A percentile compares a stretch with the other conserved stretches of the same genome.
phyloP scores from a whole-genome alignment of 306 rosid genomes.

The Quercus robur region DNA sequence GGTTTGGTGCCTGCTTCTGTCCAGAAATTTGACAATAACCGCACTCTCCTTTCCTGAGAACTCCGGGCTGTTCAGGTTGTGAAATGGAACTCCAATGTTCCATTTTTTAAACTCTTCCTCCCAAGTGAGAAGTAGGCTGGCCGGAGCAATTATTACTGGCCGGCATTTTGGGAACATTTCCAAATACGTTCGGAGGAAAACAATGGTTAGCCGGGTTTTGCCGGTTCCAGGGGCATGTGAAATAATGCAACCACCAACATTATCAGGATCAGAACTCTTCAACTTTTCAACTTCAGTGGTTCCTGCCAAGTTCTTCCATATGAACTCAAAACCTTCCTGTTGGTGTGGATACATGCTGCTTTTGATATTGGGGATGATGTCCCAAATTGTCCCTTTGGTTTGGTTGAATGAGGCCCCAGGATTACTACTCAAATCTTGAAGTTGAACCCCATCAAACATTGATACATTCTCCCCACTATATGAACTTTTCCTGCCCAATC shows the following conservation, averaged over 20 bases:
- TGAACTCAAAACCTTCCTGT: slow-evolving; percentile 43
- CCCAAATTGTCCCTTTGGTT: slow-evolving; percentile 35
- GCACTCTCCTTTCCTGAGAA: slow-evolving; percentile 21
- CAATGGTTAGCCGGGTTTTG: slow-evolving; percentile 30
- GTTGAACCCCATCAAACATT: not conserved
- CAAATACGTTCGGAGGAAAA: slow-evolving; percentile 34
- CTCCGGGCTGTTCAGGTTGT: slow-evolving; percentile 28
- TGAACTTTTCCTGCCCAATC: not conserved
- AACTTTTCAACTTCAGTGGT: slow-evolving; percentile 12
- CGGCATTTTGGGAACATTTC: slow-evolving; percentile 23
- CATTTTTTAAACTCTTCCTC: slow-evolving; percentile 42
- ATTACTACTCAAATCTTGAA: not conserved
- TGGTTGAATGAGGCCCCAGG: not conserved
- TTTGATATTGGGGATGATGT: slow-evolving; percentile 32
- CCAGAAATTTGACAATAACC: not conserved
- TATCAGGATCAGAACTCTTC: slow-evolving; percentile 6
- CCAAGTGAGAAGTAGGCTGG: slow-evolving; percentile 33
- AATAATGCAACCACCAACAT: slow-evolving; percentile 36
- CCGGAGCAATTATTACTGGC: slow-evolving; percentile 37
- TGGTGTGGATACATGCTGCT: slow-evolving; percentile 31
- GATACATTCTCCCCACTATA: not conserved
- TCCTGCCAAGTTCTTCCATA: slow-evolving; percentile 36
- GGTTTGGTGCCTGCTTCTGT: not conserved
- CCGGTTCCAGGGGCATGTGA: slow-evolving; percentile 47
- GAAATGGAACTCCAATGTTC: slow-evolving; percentile 28